These are phyloP conservation scores for Blastomyces percursus DNA, from an alignment of 2,329 filamentous ascomycete species.

Conservation along the genomic window DNA sequence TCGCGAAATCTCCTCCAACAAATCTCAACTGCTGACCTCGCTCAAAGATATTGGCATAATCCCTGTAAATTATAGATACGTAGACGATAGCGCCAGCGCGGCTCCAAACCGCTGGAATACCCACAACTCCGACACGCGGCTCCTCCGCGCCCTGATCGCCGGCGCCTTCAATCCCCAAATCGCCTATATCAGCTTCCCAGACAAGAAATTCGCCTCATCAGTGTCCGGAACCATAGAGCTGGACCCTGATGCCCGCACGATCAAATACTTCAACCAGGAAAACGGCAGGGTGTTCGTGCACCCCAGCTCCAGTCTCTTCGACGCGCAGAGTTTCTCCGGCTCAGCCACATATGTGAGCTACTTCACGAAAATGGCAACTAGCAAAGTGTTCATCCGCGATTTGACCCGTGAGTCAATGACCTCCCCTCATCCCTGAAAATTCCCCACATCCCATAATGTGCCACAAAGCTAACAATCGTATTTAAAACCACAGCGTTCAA, in stretches of 20 bases:
- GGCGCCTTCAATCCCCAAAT: constrained; percentile 75
- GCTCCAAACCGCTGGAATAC: constrained; percentile 29
- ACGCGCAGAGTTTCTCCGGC: constrained; percentile 63
- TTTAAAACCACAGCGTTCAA: constrained; percentile 53
- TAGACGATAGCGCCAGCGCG: constrained; percentile 20
- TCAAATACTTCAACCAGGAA: constrained; percentile 84
- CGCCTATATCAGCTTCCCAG: constrained; percentile 81
- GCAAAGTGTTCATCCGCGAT: constrained; percentile 84
- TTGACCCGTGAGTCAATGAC: constrained; percentile 60
- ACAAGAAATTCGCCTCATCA: constrained; percentile 86
- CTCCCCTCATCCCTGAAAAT: neutral
- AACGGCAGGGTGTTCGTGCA: constrained; percentile 87
- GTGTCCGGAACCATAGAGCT: constrained; percentile 83
- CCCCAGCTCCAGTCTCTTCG: constrained; percentile 77
- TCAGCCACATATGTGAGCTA: constrained; percentile 73
- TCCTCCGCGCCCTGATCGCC: constrained; percentile 60
- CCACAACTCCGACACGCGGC: constrained; percentile 31
- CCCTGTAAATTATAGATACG: constrained; percentile 37
- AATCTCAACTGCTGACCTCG: constrained; percentile 73
- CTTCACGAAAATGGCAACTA: constrained; percentile 83
- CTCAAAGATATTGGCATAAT: constrained; percentile 79
- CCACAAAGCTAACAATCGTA: constrained; percentile 6
- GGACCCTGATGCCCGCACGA: constrained; percentile 81
- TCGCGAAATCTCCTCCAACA: constrained; percentile 76
- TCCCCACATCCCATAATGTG: neutral